These are phyloP conservation scores for Lepraria neglecta DNA, from an alignment of 495 filamentous ascomycete species.

Conservation along the genomic window DNA sequence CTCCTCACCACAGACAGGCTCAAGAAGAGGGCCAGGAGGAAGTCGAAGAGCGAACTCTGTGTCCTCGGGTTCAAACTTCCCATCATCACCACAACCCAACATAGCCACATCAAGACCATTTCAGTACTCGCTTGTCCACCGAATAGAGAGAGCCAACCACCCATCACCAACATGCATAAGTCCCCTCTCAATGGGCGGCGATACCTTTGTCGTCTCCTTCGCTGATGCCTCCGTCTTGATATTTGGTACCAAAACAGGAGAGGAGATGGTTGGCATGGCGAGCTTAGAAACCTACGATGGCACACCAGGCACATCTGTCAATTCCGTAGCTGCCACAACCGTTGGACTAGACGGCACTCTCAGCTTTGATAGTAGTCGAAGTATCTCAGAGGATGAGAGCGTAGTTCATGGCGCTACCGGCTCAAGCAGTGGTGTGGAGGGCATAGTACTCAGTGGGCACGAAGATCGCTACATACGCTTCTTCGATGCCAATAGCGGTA, in stretches of 20 bases:
- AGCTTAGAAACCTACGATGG: conserved; percentile 89
- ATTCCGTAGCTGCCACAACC: conserved; percentile 83
- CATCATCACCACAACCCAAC: conserved; percentile 82
- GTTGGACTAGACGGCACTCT: conserved; percentile 65
- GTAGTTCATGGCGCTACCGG: conserved; percentile 76
- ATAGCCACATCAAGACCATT: conserved; percentile 64
- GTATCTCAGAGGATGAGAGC: conserved; percentile 57
- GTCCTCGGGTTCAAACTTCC: conserved; percentile 83
- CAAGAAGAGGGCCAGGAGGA: conserved; percentile 60
- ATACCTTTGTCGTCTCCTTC: conserved; percentile 90
- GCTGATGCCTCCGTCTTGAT: conserved; percentile 83
- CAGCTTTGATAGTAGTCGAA: conserved; percentile 57
- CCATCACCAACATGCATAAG: conserved; percentile 88
- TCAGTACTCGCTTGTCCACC: conserved; percentile 68
- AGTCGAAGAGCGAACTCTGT: conserved; percentile 83
- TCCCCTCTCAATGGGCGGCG: conserved; percentile 74
- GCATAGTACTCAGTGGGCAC: conserved; percentile 88
- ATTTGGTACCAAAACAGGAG: conserved; percentile 84
- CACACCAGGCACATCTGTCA: conserved; percentile 75
- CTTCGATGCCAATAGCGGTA: conserved; percentile 98
- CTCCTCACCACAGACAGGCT: conserved; percentile 69
- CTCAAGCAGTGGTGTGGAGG: conserved; percentile 75
- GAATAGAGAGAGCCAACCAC: conserved; percentile 64
- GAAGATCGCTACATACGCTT: conserved; percentile 93
- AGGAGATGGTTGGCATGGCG: conserved; percentile 87